A percentile compares a stretch with the other conserved stretches of the same genome.
These are phyloP conservation scores for Sclerospora graminicola DNA, from an alignment of 352 stramenopile species.

Conservation along the genomic window DNA sequence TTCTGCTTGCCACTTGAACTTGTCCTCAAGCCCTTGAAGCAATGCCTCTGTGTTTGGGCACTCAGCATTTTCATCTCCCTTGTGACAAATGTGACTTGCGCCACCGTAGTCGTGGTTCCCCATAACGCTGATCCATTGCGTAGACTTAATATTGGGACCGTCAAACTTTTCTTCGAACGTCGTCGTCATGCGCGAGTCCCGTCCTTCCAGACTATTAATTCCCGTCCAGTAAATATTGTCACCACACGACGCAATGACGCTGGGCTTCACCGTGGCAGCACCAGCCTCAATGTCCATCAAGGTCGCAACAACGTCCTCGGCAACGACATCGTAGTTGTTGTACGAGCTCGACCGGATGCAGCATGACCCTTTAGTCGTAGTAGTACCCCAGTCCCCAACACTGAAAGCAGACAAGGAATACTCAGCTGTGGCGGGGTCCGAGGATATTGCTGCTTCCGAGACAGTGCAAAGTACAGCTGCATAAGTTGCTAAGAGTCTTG, in stretches of 20 bases:
- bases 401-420: conserved; percentile 14
- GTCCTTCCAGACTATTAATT: conserved; percentile 29
- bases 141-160: conserved; percentile 20
- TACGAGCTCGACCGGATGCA: conserved; percentile 4
- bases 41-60: conserved; percentile 19
- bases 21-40: conserved; percentile 19
- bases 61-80: conserved; percentile 17
- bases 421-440: conserved; percentile 20
- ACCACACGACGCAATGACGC: conserved; percentile 3
- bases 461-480: neutral
- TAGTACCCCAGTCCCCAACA: conserved; percentile 17
- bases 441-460: conserved; percentile 4
- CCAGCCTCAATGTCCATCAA: too few species aligned
- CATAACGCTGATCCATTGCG: conserved; percentile 51
- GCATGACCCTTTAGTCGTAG: conserved; percentile 6
- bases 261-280: too few species aligned
- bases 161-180: conserved; percentile 44
- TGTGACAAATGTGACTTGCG: conserved; percentile 35
- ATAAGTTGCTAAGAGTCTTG: conserved; percentile 1
- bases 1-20: conserved; percentile 34
- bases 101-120: conserved; percentile 61
- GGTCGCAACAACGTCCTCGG: neutral
- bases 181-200: conserved; percentile 32
- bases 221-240: conserved; percentile 66
- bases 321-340: conserved; percentile 16